phyloP scores from a whole-genome alignment of 1,284 basidiomycete species.

The Naganishia sp. region DNA sequence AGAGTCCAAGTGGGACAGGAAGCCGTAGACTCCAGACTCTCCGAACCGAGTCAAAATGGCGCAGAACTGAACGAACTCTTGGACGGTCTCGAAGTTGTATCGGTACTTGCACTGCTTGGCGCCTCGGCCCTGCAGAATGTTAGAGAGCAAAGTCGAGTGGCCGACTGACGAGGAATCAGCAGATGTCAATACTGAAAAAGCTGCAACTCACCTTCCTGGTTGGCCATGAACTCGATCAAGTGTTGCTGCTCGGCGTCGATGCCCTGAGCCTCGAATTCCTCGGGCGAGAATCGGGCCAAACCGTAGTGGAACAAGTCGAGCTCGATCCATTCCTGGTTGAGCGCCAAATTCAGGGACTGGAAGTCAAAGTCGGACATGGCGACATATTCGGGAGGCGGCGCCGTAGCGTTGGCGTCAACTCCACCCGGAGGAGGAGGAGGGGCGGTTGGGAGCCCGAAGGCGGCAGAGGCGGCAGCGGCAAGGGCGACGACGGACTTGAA shows the following conservation, averaged over 20 bases:
- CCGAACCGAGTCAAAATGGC: slow-evolving; percentile 58
- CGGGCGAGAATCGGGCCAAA: slow-evolving; percentile 59
- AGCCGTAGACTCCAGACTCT: slow-evolving; percentile 59
- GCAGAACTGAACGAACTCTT: slow-evolving; percentile 65
- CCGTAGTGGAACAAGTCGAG: slow-evolving; percentile 67
- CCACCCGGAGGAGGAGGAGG: slow-evolving; percentile 54
- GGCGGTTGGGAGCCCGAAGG: slow-evolving; percentile 28
- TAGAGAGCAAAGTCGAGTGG: slow-evolving; percentile 47
- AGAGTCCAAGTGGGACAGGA: slow-evolving; percentile 62
- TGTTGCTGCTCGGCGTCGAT: slow-evolving; percentile 61
- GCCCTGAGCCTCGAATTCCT: slow-evolving; percentile 63
- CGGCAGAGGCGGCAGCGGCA: slow-evolving; percentile 29
- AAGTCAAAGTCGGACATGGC: slow-evolving; percentile 64
- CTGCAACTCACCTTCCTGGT: slow-evolving; percentile 40
- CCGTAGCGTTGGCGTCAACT: slow-evolving; percentile 52
- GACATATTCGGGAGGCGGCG: slow-evolving; percentile 58
- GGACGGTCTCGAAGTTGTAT: slow-evolving; percentile 64
- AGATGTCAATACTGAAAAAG: slow-evolving; percentile 55
- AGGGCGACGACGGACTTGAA: slow-evolving; percentile 31
- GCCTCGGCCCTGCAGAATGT: slow-evolving; percentile 43
- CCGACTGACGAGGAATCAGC: slow-evolving; percentile 38
- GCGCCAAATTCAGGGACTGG: slow-evolving; percentile 62
- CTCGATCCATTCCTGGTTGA: slow-evolving; percentile 59
- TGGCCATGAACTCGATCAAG: slow-evolving; percentile 51
- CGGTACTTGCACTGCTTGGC: slow-evolving; percentile 61